Evolutionary conservation across 441 rosid genomes (phyloP).

Genomic region (Caryocar brasiliense): DNA sequence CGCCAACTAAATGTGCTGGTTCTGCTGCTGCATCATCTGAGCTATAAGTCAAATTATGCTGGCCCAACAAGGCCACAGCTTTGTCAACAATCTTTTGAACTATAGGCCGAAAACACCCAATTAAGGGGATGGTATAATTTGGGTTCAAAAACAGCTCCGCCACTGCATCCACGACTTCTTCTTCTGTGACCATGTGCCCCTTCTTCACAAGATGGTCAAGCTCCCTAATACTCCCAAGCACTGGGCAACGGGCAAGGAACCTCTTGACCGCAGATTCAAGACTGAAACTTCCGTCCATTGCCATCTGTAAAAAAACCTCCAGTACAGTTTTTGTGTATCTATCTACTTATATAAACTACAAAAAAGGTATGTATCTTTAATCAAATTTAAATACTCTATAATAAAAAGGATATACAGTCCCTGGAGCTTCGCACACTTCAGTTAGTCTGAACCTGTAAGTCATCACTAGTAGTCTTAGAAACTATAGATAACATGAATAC

Average conservation of each 20-base stretch:
- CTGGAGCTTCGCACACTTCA: too few relatives aligned
- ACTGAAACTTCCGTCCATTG: conserved; percentile 69
- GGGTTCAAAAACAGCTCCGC: conserved; percentile 67
- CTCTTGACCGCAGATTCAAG: conserved; percentile 42
- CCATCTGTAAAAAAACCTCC: conserved; percentile 26
- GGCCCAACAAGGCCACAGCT: conserved; percentile 46
- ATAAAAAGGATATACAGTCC: too few relatives aligned
- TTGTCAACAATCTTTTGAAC: conserved; percentile 45
- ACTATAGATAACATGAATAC: too few relatives aligned
- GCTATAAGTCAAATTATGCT: conserved; percentile 45
- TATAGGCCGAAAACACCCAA: conserved; percentile 62
- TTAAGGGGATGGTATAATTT: conserved; percentile 53
- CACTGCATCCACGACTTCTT: conserved; percentile 46
- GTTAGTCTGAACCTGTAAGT: too few relatives aligned
- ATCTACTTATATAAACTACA: too few relatives aligned
- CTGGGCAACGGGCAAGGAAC: conserved; percentile 65
- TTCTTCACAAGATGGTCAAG: conserved; percentile 29
- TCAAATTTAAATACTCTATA: too few relatives aligned
- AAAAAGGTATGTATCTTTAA: too few relatives aligned
- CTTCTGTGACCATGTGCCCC: conserved; percentile 40
- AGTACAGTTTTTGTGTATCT: too few relatives aligned
- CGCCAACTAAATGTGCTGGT: conserved; percentile 26
- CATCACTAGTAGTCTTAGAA: too few relatives aligned
- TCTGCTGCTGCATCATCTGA: conserved; percentile 12
- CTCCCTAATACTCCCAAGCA: conserved; percentile 27